Base-by-base conservation (phyloP, 164 flowering plant species). In the Akebia trifoliata region DNA sequence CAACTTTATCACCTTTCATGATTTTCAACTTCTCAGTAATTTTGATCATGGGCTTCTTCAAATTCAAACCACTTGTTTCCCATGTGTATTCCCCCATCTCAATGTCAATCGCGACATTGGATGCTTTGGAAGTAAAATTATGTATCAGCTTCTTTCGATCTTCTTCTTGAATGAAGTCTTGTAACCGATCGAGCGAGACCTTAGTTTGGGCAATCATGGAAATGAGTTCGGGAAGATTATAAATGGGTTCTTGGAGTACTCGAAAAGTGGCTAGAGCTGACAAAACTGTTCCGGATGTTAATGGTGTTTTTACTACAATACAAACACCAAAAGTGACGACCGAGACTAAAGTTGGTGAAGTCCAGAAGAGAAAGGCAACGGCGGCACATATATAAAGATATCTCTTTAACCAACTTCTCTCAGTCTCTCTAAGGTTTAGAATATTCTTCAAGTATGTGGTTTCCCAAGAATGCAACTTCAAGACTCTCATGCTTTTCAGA, bases 391-490 rank as follows among this genome's bases (percentile, higher is more conserved):
- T 77, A 32, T 83, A 87, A 18, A 90, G 81, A 47, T 87, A 90
- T 50, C 60, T 81, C 62, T 74, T 82, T 60, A 87, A 62, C 82
- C 82, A 82, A 25, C 63, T 65, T 48, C 72, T 70, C 66, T 90
- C 95, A 1, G 52, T 64, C 51, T 81, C 82, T 67, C 97, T 75
- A 17, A 85, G 76, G 18, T 75, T 42, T 6, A 79, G 69, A n/a
- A 90, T 53, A 51, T 76, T 87, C 44, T 76, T 68, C 73, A 78
- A 59, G 64, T 79, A 90, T 3, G 52, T 64, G 2, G 76, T 44
- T 34, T 87, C 97, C 97, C 97, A 87, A 4, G 97, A 82, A 54
- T 87, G 85, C 59, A 90, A 59, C 62, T 87, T 90, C 69, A 90
- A 52, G 50, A 87, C 81, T 64, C 86, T 82, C 82, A 90, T 90